Base-by-base conservation (phyloP, 441 rosid genomes). In the Bocquillonia castaneifolia region DNA sequence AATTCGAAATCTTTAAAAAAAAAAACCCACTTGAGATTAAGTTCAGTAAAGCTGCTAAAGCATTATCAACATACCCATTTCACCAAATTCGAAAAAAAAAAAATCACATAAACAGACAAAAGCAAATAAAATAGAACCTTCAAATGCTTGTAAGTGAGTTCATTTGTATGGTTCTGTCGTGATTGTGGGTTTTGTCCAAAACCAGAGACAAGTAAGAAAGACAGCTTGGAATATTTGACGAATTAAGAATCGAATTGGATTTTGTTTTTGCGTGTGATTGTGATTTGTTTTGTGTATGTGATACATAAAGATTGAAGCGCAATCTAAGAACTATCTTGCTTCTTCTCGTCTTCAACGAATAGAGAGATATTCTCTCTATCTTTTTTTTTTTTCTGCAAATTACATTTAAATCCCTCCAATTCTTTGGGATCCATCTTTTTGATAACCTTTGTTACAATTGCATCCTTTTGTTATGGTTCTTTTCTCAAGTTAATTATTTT, bases 21-120 rank as follows among this genome's bases (percentile, higher is more conserved):
- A 34, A 37, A 77, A 76, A 34, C 79, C 70, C 80, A 72, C 72
- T 64, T 74, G 71, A 78, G 69, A 76, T 68, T 68, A 57, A 62
- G 61, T 53, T 22, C 32, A 59, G 26, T 22, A 28, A 69, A n/a
- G n/a, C n/a, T n/a, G n/a, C n/a, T n/a, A n/a, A n/a, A n/a, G 71
- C 36, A 57, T 52, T 54, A 13, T 18, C 57, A 66, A 70, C 45
- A 36, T 37, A 64, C 74, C 72, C 76, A 72, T 62, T 56, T 66
- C 66, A 42, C 61, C 70, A 70, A 74, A 66, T 26, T 40, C 73
- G 69, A 51, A 60, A 66, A 28, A 70, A 53, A 52, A 55, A 50
- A 29, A 59, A 34, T 48, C 6, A 13, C 36, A 48, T 10, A 26
- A 23, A 32, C 26, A 12, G 29, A 48, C 25, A 31, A 54, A 45